Percentiles rank a stretch among this genome's conserved stretches.
Evolutionary conservation across 2,329 filamentous ascomycete genomes (phyloP).

Genomic region (Scedosporium dehoogii): DNA sequence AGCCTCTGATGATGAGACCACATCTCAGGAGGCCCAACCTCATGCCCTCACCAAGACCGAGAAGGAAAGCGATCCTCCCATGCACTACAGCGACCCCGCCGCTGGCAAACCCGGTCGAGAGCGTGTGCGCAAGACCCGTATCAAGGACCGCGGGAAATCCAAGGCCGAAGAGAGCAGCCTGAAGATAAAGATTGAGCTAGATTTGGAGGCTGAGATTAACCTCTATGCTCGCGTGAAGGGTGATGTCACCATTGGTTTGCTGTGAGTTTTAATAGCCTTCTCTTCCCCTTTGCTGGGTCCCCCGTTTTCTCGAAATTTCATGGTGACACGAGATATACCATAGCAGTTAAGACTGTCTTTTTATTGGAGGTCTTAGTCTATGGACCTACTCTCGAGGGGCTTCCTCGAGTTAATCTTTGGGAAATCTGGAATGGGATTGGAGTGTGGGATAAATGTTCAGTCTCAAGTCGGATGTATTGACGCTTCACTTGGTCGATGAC

Average conservation of each 20-base stretch:
- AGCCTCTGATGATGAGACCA: neutral
- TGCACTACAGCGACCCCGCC: conserved; percentile 84
- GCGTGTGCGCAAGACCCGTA: conserved; percentile 1
- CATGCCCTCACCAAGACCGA: neutral
- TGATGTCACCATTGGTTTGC: conserved; percentile 52
- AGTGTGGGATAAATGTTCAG: too few relatives aligned
- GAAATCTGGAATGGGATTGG: too few relatives aligned
- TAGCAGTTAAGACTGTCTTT: neutral
- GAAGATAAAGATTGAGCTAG: conserved; percentile 52
- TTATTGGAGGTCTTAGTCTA: too few relatives aligned
- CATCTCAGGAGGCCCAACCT: neutral
- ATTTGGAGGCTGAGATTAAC: conserved; percentile 53
- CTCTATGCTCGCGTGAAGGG: conserved; percentile 49
- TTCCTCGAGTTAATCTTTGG: too few relatives aligned
- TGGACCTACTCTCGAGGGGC: too few relatives aligned
- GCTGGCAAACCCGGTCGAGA: conserved; percentile 51
- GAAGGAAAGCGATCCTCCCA: conserved; percentile 33
- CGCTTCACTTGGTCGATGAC: conserved; percentile 30
- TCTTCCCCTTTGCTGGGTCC: neutral
- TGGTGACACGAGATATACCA: neutral
- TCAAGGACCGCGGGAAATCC: conserved; percentile 5
- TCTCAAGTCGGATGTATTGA: too few relatives aligned
- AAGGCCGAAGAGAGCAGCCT: conserved; percentile 17
- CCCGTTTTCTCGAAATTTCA: neutral
- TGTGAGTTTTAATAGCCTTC: conserved; percentile 23